Conservation (phyloP, 805 yeast genomes). For the Cyberlindnera nakhonratchasimensis region DNA sequence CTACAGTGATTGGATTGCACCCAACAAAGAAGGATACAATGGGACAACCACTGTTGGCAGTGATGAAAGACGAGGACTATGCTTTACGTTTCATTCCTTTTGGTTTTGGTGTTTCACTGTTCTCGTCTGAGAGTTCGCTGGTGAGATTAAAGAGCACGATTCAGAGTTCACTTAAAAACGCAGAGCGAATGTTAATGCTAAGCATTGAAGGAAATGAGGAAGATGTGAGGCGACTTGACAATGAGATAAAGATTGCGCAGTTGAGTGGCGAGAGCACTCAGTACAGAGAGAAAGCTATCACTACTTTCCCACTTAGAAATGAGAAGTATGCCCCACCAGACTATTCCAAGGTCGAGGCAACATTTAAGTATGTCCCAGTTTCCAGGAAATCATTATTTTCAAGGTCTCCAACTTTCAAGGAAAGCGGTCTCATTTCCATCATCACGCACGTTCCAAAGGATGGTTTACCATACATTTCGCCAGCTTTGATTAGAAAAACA, state of each 20-base stretch:
- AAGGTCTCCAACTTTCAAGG: background rate
- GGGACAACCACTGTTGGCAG: constrained; percentile 23
- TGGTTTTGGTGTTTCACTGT: constrained; percentile 30
- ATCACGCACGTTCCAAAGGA: constrained; percentile 31
- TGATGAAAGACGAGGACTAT: constrained; percentile 35
- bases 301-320: constrained; percentile 26
- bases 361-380: constrained; percentile 9
- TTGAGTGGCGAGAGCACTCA: constrained; percentile 4
- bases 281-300: background rate
- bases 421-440: constrained; percentile 32
- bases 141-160: constrained; percentile 11
- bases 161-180: constrained; percentile 18
- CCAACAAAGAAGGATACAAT: constrained; percentile 14
- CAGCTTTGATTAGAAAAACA: constrained; percentile 35
- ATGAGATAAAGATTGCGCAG: constrained; percentile 20
- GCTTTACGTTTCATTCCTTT: constrained; percentile 39
- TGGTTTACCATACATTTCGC: constrained; percentile 37
- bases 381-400: constrained; percentile 3
- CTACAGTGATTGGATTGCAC: constrained; percentile 50
- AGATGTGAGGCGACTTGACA: constrained; percentile 18
- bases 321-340: constrained; percentile 17
- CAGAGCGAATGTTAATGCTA: constrained; percentile 18
- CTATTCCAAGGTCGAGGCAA: constrained; percentile 18
- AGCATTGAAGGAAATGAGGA: constrained; percentile 20
- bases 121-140: constrained; percentile 15